Evolutionary conservation across 352 stramenopile species (phyloP).

Genomic region (Pythium diclinum): DNA sequence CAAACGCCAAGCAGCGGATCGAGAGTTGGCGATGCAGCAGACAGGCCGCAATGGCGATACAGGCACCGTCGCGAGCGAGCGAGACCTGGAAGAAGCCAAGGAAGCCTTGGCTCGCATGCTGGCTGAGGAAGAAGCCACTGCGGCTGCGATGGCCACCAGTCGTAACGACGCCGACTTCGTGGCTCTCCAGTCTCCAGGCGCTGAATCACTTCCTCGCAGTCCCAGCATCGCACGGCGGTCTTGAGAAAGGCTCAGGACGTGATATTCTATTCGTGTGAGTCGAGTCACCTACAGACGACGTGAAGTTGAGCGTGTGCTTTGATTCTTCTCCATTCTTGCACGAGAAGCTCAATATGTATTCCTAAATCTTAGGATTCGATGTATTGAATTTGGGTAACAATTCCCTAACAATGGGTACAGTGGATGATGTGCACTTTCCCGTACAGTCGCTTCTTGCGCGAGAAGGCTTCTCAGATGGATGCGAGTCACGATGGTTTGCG

Average conservation of each 20-base stretch:
- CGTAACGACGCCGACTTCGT: not conserved
- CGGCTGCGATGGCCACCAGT: not conserved
- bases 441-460: no score
- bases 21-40: not conserved
- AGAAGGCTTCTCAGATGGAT: no score
- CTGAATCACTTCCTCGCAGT: not conserved
- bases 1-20: not conserved
- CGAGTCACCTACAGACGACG: no score
- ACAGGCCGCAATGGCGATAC: not conserved
- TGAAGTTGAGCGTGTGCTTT: no score
- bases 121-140: not conserved
- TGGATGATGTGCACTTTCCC: not conserved
- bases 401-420: not conserved
- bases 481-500: not conserved
- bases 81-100: constrained; percentile 12
- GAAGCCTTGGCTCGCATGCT: not conserved
- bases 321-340: no score
- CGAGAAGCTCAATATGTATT: not conserved
- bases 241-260: not conserved
- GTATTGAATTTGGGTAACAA: not conserved
- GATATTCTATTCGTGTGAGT: no score
- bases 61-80: constrained; percentile 14
- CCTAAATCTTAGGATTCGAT: not conserved
- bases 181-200: not conserved
- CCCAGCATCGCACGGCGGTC: not conserved